These are phyloP conservation scores for Haematococcus lacustris DNA, from an alignment of 139 green algal genomes.

Conservation along the genomic window DNA sequence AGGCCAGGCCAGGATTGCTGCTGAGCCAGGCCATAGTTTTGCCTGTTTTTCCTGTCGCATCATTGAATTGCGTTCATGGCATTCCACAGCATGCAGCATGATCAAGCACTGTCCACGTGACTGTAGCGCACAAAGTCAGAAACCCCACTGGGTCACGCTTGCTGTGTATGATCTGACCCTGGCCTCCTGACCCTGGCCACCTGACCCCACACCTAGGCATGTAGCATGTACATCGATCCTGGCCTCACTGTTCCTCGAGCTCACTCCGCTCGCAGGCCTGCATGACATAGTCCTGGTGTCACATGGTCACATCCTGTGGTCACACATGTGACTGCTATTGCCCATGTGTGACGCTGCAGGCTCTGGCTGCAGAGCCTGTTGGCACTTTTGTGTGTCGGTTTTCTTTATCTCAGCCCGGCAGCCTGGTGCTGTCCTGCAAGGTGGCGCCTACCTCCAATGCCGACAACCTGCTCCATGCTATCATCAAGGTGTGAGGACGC, in stretches of 20 bases:
- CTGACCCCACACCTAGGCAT: not conserved
- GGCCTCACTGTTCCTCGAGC: not conserved
- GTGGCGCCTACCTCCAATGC: not conserved
- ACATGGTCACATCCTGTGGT: too few relatives aligned
- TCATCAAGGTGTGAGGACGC: conserved; percentile 53
- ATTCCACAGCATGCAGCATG: too few relatives aligned
- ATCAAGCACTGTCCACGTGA: too few relatives aligned
- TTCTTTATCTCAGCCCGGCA: conserved; percentile 43
- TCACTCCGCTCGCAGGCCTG: too few relatives aligned
- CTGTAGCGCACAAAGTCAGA: too few relatives aligned
- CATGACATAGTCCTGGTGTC: too few relatives aligned
- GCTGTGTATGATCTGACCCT: not conserved
- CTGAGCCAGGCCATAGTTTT: too few relatives aligned
- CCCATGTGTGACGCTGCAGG: conserved; percentile 3
- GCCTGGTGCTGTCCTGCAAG: conserved; percentile 50
- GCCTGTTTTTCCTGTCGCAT: too few relatives aligned
- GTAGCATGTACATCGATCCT: not conserved
- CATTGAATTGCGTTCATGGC: too few relatives aligned
- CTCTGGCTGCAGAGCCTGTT: conserved; percentile 31
- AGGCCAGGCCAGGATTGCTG: too few relatives aligned
- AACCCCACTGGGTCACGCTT: too few relatives aligned
- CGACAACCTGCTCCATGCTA: conserved; percentile 39
- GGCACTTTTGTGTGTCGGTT: conserved; percentile 58
- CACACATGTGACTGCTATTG: not conserved
- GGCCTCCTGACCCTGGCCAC: too few relatives aligned